phyloP scores from a whole-genome alignment of 2,329 filamentous ascomycete genomes.

The Colletotrichum spaethianum region DNA sequence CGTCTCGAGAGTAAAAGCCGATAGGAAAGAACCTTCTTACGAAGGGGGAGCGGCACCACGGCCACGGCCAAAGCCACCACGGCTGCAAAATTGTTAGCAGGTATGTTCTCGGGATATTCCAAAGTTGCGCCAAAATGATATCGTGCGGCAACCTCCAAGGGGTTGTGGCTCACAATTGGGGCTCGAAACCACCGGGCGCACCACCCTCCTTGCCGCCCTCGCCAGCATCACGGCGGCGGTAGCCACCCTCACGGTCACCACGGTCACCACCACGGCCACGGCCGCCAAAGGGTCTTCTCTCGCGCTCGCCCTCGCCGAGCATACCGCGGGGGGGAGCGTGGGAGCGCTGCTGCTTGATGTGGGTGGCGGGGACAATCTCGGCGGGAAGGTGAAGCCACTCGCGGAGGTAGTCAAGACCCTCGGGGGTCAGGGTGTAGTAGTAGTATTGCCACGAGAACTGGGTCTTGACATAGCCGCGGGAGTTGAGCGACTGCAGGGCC shows the following conservation, averaged over 20 bases:
- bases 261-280: constrained; percentile 83
- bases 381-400: constrained; percentile 99
- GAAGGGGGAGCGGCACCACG: constrained; percentile 82
- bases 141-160: not conserved
- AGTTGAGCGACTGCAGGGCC: constrained; percentile 98
- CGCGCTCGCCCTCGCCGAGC: constrained; percentile 89
- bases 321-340: constrained; percentile 98
- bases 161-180: constrained; percentile 79
- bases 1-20: constrained; percentile 60
- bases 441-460: constrained; percentile 99
- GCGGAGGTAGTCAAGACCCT: constrained; percentile 99
- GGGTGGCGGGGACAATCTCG: constrained; percentile 98
- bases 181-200: constrained; percentile 91
- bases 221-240: constrained; percentile 90
- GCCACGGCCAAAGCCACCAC: constrained; percentile 91
- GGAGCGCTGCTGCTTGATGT: constrained; percentile 99
- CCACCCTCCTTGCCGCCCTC: constrained; percentile 92
- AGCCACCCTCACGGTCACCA: constrained; percentile 89
- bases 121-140: constrained; percentile 1
- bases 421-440: constrained; percentile 99
- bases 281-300: constrained; percentile 85
- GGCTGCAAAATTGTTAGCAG: constrained; percentile 67
- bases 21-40: constrained; percentile 62
- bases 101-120: constrained; percentile 5
- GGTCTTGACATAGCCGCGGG: constrained; percentile 98